These are phyloP conservation scores for Brassica balearica DNA, from an alignment of 441 rosid genomes.

Conservation along the genomic window DNA sequence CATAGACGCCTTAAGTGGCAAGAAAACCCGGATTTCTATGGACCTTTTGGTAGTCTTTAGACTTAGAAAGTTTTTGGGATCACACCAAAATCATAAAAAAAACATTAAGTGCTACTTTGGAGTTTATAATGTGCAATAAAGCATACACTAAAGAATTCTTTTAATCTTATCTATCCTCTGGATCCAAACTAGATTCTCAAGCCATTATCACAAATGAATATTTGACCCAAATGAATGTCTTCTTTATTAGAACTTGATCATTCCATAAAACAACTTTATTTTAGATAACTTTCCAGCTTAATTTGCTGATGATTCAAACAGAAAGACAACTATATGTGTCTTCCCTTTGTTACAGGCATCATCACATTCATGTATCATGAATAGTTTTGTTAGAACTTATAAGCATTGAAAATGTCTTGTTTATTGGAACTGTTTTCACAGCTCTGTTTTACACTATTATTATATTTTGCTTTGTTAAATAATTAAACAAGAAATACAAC, in stretches of 20 bases:
- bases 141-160: no score
- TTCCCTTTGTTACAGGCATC: slow-evolving; percentile 15
- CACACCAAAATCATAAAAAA: no score
- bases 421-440: not conserved
- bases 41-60: no score
- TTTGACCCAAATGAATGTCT: not conserved
- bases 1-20: no score
- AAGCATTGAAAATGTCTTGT: not conserved
- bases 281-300: not conserved
- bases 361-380: slow-evolving; percentile 5
- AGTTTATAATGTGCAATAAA: no score
- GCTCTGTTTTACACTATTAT: not conserved
- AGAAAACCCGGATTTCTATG: no score
- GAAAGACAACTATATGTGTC: not conserved
- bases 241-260: not conserved
- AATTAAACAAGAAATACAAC: not conserved
- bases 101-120: no score
- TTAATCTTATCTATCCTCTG: no score
- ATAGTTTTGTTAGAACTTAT: not conserved
- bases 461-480: no score
- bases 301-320: not conserved
- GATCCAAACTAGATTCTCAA: no score
- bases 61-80: no score
- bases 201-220: no score
- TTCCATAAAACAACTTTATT: not conserved